phyloP scores from a whole-genome alignment of 2,329 filamentous ascomycete genomes.

The Colletotrichum musicola region DNA sequence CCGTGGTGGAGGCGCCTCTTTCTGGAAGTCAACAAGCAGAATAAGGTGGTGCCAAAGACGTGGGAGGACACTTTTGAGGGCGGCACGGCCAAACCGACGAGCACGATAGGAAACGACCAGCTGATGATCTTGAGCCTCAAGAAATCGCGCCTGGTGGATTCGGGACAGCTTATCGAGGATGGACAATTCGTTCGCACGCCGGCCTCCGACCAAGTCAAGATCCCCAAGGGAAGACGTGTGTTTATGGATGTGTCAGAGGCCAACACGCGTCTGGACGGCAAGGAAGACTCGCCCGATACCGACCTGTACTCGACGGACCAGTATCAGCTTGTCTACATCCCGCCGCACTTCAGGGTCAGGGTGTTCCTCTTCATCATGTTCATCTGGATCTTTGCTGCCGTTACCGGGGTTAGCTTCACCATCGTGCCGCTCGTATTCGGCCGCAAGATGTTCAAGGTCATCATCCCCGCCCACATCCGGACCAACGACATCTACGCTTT shows the following conservation, averaged over 20 bases:
- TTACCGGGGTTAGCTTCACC: conserved; percentile 86
- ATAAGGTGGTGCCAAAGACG: conserved; percentile 63
- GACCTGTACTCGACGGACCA: conserved; percentile 69
- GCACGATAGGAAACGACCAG: conserved; percentile 51
- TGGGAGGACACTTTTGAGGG: conserved; percentile 70
- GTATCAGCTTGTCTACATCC: conserved; percentile 83
- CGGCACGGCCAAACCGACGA: conserved; percentile 58
- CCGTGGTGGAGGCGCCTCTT: conserved; percentile 59
- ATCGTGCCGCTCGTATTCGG: conserved; percentile 90
- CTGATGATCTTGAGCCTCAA: conserved; percentile 51
- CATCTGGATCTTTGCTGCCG: conserved; percentile 93
- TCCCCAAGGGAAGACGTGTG: conserved; percentile 84
- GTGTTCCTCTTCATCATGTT: conserved; percentile 88
- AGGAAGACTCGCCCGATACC: conserved; percentile 65
- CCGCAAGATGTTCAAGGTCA: conserved; percentile 78
- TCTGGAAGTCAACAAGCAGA: conserved; percentile 58
- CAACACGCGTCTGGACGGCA: conserved; percentile 74
- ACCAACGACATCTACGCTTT: conserved; percentile 98
- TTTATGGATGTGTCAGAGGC: conserved; percentile 82
- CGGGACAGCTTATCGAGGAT: conserved; percentile 71
- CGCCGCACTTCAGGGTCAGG: conserved; percentile 84
- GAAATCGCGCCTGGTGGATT: conserved; percentile 61
- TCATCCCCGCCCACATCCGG: conserved; percentile 78
- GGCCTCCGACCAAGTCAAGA: conserved; percentile 93
- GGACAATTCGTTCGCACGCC: conserved; percentile 93